phyloP scores from a whole-genome alignment of 306 rosid genomes.

The Hippophae gyantsensis region DNA sequence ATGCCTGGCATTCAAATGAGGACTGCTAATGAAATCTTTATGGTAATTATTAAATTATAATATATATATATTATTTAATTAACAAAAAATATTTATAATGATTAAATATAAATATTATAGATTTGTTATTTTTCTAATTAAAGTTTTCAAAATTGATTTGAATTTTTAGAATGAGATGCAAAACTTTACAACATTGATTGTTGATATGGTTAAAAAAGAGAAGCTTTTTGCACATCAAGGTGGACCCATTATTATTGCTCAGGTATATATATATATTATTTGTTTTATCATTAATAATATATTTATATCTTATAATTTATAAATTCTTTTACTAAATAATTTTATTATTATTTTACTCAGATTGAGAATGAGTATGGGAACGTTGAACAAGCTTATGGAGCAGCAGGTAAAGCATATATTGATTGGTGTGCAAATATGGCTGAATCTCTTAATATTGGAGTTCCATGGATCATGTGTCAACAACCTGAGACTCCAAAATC shows the following conservation, averaged over 20 bases:
- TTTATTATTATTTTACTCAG: conserved; percentile 2
- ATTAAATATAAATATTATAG: background rate
- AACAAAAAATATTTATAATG: no score
- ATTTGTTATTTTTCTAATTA: background rate
- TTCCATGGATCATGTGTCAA: conserved; percentile 68
- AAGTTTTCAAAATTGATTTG: background rate
- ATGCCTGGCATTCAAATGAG: conserved; percentile 40
- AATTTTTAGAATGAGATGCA: conserved; percentile 41
- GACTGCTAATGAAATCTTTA: conserved; percentile 32
- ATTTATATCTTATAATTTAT: background rate
- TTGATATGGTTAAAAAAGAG: conserved; percentile 40
- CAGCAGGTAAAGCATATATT: conserved; percentile 40
- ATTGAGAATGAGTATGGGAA: conserved; percentile 56
- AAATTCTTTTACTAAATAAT: background rate
- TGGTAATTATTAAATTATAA: conserved; percentile 19
- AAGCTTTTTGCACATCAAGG: conserved; percentile 53
- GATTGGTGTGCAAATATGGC: conserved; percentile 52
- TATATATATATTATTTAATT: background rate
- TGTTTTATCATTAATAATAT: background rate
- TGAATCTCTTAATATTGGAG: conserved; percentile 29
- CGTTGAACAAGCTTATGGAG: conserved; percentile 36
- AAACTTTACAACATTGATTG: conserved; percentile 39
- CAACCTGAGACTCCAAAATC: conserved; percentile 41
- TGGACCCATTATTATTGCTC: conserved; percentile 43
- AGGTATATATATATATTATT: conserved; percentile 18